Base-by-base conservation (phyloP, 257 asterid species). In the Vinca minor region DNA sequence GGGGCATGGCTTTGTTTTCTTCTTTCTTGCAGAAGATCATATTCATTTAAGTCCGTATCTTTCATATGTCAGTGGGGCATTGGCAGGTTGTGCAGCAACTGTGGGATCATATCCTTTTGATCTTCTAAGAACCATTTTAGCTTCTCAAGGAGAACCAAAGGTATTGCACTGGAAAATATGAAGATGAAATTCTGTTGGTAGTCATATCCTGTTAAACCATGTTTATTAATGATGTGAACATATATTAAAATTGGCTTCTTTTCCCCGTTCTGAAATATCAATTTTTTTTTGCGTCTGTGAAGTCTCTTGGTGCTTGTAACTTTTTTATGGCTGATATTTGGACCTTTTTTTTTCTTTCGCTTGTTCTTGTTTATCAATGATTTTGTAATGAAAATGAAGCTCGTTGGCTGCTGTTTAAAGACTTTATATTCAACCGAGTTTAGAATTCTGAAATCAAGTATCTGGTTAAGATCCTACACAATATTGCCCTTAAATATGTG, bases 81-180 rank as follows among this genome's bases (percentile, higher is more conserved):
- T 91, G 60, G 92, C 98, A 9, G 98, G 98, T 41, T 88, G 93
- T 78, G 96, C 98, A 5, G 98, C 98, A 59, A 91, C 98, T 1
- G 79, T 91, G 65, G 98, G 96, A 68, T 86, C 98, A 46, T 91
- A 91, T 78, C 98, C 98, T 4, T 91, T 91, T 68, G 98, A 91
- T 81, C 96, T 91, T 53, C 69, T 91, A 62, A 79, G 98, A 74
- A 91, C 98, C 57, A 81, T 91, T 76, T 83, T 91, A 85, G 96
- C 98, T 71, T 91, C 98, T 47, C 98, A 91, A 65, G 98, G 98
- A 59, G 96, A 91, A 73, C 98, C 98, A 49, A 91, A 86, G 96
- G 96, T 92, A 78, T n/a, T n/a, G n/a, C n/a, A n/a, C 71, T 58
- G 28, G 36, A 31, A 18, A 48, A 29, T 59, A 63, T 47, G 54